Percentiles rank a stretch among this genome's conserved stretches.
Evolutionary conservation across 2,329 filamentous ascomycete genomes (phyloP).

Genomic region (Cryoendolithus antarcticus): DNA sequence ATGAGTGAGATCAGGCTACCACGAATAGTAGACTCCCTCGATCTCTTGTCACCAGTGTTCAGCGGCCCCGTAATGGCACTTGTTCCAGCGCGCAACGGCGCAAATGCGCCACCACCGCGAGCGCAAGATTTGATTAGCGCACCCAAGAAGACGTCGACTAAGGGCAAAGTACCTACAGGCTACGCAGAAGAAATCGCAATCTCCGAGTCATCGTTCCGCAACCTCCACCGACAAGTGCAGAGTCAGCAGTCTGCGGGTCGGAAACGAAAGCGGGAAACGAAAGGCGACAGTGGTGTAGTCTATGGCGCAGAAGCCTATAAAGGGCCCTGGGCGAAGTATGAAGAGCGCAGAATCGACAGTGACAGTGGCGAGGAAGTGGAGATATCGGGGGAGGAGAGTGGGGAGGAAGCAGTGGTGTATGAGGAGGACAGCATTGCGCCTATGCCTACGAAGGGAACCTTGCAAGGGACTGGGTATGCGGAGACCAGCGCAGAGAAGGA

Average conservation of each 20-base stretch:
- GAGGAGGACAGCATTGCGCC: conserved; percentile 60
- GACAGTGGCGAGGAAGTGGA: conserved; percentile 60
- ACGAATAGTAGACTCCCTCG: no score
- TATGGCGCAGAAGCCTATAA: conserved; percentile 83
- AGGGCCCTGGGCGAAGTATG: conserved; percentile 87
- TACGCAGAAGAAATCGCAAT: conserved; percentile 78
- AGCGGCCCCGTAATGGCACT: conserved; percentile 16
- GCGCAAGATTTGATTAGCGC: conserved; percentile 14
- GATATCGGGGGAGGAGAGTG: conserved; percentile 59
- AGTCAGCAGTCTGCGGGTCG: conserved; percentile 42
- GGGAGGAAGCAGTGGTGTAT: conserved; percentile 58
- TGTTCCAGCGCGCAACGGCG: conserved; percentile 21
- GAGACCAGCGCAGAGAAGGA: conserved; percentile 43
- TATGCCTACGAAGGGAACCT: conserved; percentile 35
- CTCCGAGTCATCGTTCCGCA: conserved; percentile 80
- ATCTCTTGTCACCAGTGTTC: no score
- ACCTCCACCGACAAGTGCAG: conserved; percentile 70
- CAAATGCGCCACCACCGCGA: conserved; percentile 20
- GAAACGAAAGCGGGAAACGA: conserved; percentile 68
- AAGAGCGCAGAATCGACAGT: conserved; percentile 57
- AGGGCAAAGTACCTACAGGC: conserved; percentile 52
- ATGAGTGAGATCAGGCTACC: no score
- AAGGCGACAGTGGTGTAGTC: conserved; percentile 73
- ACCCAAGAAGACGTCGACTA: conserved; percentile 23
- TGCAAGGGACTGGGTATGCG: conserved; percentile 42